A percentile compares a stretch with the other conserved stretches of the same genome.
These are phyloP conservation scores for Escallonia rubra DNA, from an alignment of 129 eudicot genomes.

Conservation along the genomic window DNA sequence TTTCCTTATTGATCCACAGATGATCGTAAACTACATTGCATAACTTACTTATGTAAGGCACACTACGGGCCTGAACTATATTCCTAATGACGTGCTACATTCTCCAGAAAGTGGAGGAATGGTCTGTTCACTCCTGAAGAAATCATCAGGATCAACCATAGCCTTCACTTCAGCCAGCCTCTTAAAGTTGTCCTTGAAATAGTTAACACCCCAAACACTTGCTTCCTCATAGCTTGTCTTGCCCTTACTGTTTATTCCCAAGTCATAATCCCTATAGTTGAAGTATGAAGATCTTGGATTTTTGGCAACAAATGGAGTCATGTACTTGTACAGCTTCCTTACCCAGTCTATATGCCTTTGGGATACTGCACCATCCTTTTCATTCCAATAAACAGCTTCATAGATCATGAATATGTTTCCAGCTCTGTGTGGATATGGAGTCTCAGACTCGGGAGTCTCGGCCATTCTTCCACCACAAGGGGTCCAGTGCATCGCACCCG, in stretches of 20 bases:
- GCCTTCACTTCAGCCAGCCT: conserved; percentile 45
- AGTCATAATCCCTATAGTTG: conserved; percentile 45
- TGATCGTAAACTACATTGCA: no score
- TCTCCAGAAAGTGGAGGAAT: conserved; percentile 24
- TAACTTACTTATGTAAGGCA: no score
- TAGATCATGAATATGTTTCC: conserved; percentile 48
- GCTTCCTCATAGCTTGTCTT: conserved; percentile 31
- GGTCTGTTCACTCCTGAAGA: conserved; percentile 48
- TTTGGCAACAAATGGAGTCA: conserved; percentile 32
- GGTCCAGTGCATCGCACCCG: conserved; percentile 34
- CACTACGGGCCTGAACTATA: no score
- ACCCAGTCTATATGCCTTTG: conserved; percentile 35
- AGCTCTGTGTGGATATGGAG: conserved; percentile 54
- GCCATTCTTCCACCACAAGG: conserved; percentile 61
- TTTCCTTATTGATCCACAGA: no score
- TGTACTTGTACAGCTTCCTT: conserved; percentile 30
- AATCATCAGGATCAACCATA: conserved; percentile 35
- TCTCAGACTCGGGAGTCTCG: conserved; percentile 32
- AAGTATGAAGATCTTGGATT: conserved; percentile 48
- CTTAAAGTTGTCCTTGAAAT: conserved; percentile 48
- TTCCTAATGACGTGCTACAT: no score
- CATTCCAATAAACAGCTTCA: conserved; percentile 45
- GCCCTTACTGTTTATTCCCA: conserved; percentile 25
- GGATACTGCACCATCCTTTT: conserved; percentile 19
- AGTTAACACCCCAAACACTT: conserved; percentile 45